Evolutionary conservation across 2,329 filamentous ascomycete genomes (phyloP).

Genomic region (Colletotrichum plurivorum): DNA sequence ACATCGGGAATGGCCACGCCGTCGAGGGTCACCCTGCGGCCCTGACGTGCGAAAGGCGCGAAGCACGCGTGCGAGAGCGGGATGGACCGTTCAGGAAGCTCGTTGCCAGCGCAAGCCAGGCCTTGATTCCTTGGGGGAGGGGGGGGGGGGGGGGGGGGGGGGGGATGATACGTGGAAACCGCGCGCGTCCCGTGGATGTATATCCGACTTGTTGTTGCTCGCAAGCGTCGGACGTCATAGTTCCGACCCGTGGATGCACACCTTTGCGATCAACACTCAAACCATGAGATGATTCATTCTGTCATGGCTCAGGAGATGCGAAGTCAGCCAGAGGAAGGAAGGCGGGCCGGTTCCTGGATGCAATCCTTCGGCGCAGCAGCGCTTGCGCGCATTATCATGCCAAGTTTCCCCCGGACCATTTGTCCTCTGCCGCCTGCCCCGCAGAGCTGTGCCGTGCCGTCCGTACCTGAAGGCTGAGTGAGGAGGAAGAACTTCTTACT

Average conservation of each 20-base stretch:
- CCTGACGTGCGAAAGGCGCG: slow-evolving; percentile 7
- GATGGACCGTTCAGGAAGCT: slow-evolving; percentile 28
- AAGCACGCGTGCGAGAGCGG: neutral
- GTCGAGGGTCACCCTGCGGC: neutral
- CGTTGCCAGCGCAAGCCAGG: neutral
- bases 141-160: neutral
- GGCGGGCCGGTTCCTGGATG: neutral
- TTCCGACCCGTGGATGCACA: neutral
- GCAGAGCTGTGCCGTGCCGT: slow-evolving; percentile 1
- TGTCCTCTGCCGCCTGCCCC: slow-evolving; percentile 9
- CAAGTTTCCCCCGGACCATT: slow-evolving; percentile 4
- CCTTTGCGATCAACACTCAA: neutral
- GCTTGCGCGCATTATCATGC: slow-evolving; percentile 18
- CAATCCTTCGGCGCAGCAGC: slow-evolving; percentile 7
- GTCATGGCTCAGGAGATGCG: neutral
- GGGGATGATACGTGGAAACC: neutral
- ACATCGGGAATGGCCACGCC: slow-evolving; percentile 1
- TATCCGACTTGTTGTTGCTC: no score
- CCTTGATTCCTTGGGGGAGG: slow-evolving; percentile 2
- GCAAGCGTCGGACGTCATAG: neutral
- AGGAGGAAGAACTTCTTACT: neutral
- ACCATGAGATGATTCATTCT: neutral
- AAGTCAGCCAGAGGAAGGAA: slow-evolving; percentile 9
- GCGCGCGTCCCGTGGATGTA: no score
- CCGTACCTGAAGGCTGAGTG: neutral